Percentiles rank a stretch among this genome's conserved stretches.
These are phyloP conservation scores for Penicillium decumbens DNA, from an alignment of 2,329 filamentous ascomycete genomes.

Conservation along the genomic window DNA sequence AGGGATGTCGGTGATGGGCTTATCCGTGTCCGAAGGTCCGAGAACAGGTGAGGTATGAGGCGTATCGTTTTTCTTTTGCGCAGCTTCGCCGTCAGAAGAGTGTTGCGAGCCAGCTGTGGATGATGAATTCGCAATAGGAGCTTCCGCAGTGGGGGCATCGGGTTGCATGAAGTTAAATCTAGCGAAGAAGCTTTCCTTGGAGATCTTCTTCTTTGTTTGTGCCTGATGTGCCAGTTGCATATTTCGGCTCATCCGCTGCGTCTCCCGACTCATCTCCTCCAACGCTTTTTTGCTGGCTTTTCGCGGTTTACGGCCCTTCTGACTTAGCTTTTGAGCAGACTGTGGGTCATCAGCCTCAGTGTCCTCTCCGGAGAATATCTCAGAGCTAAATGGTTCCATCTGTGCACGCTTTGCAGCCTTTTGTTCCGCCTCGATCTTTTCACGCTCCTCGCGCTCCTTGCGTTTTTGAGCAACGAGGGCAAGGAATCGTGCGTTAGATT, in stretches of 20 bases:
- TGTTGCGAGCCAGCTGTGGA: constrained; percentile 50
- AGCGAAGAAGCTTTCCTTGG: constrained; percentile 75
- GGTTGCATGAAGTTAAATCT: constrained; percentile 69
- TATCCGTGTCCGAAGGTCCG: constrained; percentile 20
- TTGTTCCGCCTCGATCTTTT: constrained; percentile 51
- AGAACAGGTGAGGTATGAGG: constrained; percentile 64
- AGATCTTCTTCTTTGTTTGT: constrained; percentile 85
- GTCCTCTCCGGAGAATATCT: constrained; percentile 48
- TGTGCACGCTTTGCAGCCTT: constrained; percentile 33
- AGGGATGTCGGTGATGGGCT: constrained; percentile 3
- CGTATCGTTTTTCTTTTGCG: constrained; percentile 50
- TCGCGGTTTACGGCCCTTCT: constrained; percentile 62
- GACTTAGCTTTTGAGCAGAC: constrained; percentile 63
- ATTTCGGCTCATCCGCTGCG: constrained; percentile 81
- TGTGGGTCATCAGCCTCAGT: constrained; percentile 59
- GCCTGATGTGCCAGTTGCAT: constrained; percentile 89
- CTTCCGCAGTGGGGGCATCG: constrained; percentile 22
- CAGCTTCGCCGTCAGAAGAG: constrained; percentile 41
- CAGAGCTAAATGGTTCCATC: constrained; percentile 33
- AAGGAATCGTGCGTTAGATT: constrained; percentile 58
- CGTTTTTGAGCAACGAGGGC: constrained; percentile 70
- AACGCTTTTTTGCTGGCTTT: constrained; percentile 93
- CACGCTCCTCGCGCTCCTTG: constrained; percentile 63
- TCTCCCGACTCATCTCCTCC: constrained; percentile 92
- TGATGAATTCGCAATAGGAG: constrained; percentile 30